Evolutionary conservation across 2,329 filamentous ascomycete species (phyloP).

Genomic region (Metarhizium guizhouense): DNA sequence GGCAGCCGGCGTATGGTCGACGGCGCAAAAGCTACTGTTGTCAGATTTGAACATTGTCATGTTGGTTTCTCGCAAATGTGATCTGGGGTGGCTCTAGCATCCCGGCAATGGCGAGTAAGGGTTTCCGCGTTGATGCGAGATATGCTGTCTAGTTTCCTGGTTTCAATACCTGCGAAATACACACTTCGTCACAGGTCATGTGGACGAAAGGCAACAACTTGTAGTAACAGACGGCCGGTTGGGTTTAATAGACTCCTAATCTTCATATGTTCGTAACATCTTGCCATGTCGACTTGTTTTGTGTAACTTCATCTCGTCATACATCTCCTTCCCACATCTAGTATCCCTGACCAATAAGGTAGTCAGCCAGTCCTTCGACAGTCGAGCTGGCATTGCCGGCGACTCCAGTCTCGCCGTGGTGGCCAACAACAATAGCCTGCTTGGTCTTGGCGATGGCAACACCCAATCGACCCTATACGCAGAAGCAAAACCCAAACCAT

Average conservation of each 20-base stretch:
- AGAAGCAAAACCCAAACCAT: background rate
- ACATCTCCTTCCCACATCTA: constrained; percentile 25
- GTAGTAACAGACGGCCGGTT: constrained; percentile 5
- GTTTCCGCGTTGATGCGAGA: background rate
- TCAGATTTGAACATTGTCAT: background rate
- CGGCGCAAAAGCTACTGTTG: background rate
- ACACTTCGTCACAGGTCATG: background rate
- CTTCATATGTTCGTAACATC: constrained; percentile 4
- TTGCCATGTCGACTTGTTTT: constrained; percentile 1
- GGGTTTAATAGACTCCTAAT: constrained; percentile 5
- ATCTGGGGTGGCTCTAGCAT: background rate
- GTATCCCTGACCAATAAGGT: constrained; percentile 72
- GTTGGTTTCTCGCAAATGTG: background rate
- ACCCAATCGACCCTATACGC: constrained; percentile 60
- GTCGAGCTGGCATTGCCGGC: constrained; percentile 69
- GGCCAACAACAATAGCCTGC: constrained; percentile 79
- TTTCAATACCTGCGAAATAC: background rate
- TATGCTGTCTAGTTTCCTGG: background rate
- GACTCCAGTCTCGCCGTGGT: constrained; percentile 68
- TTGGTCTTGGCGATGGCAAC: constrained; percentile 77
- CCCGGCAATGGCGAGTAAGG: background rate
- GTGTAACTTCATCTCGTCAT: constrained; percentile 5
- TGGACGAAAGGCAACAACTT: background rate
- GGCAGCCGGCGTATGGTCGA: background rate
- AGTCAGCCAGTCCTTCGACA: constrained; percentile 78